Base-by-base conservation (phyloP, 176 grass and related monocot species). In the Rhipidocladum racemiflorum region DNA sequence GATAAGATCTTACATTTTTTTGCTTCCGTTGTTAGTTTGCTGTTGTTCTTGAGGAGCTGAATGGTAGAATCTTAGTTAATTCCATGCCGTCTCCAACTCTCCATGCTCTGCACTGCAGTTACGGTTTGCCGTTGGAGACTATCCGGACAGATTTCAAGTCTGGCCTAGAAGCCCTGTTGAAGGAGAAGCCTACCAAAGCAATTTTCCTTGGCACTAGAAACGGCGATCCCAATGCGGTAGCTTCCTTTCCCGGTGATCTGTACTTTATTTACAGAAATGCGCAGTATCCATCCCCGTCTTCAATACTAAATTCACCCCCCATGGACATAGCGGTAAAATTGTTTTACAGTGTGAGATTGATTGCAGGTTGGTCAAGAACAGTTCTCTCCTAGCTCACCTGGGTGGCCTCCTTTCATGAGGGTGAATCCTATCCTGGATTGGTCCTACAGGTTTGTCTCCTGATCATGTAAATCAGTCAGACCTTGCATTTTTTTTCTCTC, bases 201-300 rank as follows among this genome's bases (percentile, higher is more conserved):
- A 93, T 93, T 82, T 93, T 97, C 61, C 83, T 93, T 68, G 90
- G 91, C 61, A 89, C 91, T 40, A 87, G 94, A 85, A 89, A 93
- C 49, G 84, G 86, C 5, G 86, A 91, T 72, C 88, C 85, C 4
- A 97, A 91, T 81, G 90, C 90, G 25, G 86, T 91, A 84, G 35
- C 0, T 75, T 34, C 7, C 0, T 60, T 40, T 69, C 77, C 38
- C 25, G 34, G 11, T 23, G 15, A 2, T 75, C 32, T 44, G 6
- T 44, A 10, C 5, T 48, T 36, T 45, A 2, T 30, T 5, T 15
- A 17, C 6, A 14, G 0, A 21, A 21, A 34, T 34, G 20, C 34
- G 35, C 23, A 70, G 12, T 15, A 46, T 9, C n/a, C 13, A 15
- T 66, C 12, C 43, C 1, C 44, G 36, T 79, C 29, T 27, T 79